A percentile compares a stretch with the other conserved stretches of the same genome.
phyloP scores from a whole-genome alignment of 2,329 filamentous ascomycete genomes.

The Colletotrichum sojae region DNA sequence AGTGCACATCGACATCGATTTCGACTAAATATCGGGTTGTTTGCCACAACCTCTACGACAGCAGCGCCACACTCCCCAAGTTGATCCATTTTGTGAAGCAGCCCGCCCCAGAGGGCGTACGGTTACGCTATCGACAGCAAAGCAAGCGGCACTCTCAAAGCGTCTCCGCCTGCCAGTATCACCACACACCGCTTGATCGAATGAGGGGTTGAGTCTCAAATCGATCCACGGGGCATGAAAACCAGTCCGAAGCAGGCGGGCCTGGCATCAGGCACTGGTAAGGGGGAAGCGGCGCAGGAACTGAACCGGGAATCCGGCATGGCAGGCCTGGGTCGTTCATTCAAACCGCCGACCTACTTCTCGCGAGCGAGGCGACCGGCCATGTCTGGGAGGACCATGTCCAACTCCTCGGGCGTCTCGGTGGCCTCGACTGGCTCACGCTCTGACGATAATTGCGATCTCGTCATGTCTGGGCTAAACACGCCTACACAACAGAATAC shows the following conservation, averaged over 20 bases:
- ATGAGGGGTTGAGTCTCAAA: neutral
- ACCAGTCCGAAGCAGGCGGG: neutral
- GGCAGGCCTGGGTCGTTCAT: slow-evolving; percentile 64
- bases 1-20: neutral
- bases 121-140: neutral
- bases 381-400: slow-evolving; percentile 60
- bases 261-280: slow-evolving; percentile 1
- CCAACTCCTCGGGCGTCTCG: slow-evolving; percentile 63
- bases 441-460: slow-evolving; percentile 47
- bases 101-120: too few relatives aligned
- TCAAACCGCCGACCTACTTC: slow-evolving; percentile 62
- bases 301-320: slow-evolving; percentile 49
- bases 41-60: too few relatives aligned
- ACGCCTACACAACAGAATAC: slow-evolving; percentile 40
- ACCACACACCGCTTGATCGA: neutral
- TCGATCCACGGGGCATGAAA: slow-evolving; percentile 11
- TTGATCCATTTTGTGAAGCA: too few relatives aligned
- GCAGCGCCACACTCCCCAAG: too few relatives aligned
- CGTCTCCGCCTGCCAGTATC: neutral
- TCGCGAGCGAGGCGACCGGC: slow-evolving; percentile 60
- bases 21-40: neutral
- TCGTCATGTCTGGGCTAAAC: slow-evolving; percentile 52
- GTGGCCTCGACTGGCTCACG: slow-evolving; percentile 50
- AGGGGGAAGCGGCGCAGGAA: slow-evolving; percentile 13
- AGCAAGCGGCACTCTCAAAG: neutral